Conservation (phyloP, 257 asterid species). For the Dorcoceras hygrometricum region DNA sequence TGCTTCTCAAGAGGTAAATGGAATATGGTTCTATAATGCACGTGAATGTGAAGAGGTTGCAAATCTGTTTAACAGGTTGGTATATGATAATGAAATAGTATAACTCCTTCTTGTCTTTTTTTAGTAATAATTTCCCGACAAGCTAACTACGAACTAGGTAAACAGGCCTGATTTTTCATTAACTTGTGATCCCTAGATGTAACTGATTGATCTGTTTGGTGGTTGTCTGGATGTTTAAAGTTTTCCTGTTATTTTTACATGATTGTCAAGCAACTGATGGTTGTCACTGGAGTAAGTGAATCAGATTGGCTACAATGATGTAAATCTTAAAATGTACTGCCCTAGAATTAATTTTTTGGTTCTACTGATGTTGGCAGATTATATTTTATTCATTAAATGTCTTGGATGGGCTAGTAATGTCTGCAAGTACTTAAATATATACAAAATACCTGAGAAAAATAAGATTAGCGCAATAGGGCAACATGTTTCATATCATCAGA, state of each 20-base stretch:
- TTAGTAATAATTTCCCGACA: not conserved
- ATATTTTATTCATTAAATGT: not conserved
- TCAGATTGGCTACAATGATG: not conserved
- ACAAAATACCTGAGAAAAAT: not conserved
- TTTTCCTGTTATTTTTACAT: not conserved
- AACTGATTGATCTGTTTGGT: constrained; percentile 10
- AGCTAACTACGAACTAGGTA: not conserved
- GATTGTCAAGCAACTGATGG: not conserved
- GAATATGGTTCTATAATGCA: constrained; percentile 88
- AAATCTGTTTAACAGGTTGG: constrained; percentile 72
- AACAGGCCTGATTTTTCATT: not conserved
- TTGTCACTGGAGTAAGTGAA: constrained; percentile 5
- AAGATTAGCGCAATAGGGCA: not conserved
- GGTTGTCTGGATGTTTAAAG: not conserved
- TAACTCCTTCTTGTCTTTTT: constrained; percentile 7
- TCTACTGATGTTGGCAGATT: not conserved
- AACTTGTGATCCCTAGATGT: not conserved
- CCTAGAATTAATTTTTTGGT: not conserved
- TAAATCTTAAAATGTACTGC: not conserved
- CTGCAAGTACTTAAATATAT: not conserved
- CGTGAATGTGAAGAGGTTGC: constrained; percentile 86
- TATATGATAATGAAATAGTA: constrained; percentile 17
- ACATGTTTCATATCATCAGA: not conserved
- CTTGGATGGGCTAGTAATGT: not conserved
- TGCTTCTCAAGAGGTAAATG: constrained; percentile 82